Conservation (phyloP, 2,329 filamentous ascomycete species). For the Berkeleyomyces rouxiae region DNA sequence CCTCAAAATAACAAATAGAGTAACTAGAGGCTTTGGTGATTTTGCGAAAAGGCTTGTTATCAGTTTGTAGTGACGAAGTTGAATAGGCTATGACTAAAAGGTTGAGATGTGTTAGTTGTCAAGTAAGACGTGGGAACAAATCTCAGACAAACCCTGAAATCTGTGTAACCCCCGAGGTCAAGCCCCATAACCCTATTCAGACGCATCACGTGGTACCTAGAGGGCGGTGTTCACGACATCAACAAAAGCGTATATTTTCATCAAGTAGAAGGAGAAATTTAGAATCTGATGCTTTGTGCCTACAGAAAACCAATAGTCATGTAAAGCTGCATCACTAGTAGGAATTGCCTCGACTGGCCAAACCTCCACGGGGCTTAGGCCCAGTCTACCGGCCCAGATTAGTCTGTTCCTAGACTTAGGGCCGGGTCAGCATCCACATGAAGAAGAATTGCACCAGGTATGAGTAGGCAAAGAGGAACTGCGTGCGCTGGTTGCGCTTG, state of each 20-base stretch:
- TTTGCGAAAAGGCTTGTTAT: neutral
- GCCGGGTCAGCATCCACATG: constrained; percentile 59
- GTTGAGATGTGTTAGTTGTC: neutral
- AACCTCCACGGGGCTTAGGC: neutral
- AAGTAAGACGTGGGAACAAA: neutral
- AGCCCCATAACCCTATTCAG: neutral
- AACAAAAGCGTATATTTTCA: neutral
- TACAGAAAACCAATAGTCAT: neutral
- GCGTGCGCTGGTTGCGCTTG: constrained; percentile 73
- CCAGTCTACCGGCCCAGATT: neutral
- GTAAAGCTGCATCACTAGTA: neutral
- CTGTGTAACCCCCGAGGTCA: neutral
- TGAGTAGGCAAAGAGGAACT: constrained; percentile 87
- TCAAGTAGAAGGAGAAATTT: neutral
- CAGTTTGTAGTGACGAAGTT: neutral
- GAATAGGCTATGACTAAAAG: neutral
- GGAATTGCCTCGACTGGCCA: neutral
- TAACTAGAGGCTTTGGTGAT: neutral
- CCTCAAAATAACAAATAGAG: too few species aligned
- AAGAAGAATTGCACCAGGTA: constrained; percentile 88
- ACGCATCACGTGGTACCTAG: neutral
- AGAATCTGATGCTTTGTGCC: neutral
- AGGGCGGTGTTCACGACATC: neutral
- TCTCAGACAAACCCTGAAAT: neutral
- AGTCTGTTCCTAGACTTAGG: constrained; percentile 18